Percentiles rank a stretch among this genome's conserved stretches.
Conservation (phyloP, 2,329 filamentous ascomycete species). For the Sarocladiaceae sp. region DNA sequence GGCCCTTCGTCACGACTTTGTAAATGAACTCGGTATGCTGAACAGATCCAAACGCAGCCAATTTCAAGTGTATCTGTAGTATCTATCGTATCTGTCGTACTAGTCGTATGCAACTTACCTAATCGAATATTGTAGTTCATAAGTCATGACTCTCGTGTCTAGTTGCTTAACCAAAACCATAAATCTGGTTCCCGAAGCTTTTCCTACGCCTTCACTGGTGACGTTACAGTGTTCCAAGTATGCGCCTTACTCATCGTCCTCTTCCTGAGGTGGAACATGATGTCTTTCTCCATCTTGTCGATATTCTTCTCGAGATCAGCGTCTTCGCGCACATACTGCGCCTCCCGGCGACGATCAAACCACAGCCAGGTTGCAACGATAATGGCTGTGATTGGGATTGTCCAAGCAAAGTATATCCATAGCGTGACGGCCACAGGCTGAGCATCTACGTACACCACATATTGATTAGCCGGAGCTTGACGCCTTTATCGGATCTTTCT, state of each 20-base stretch:
- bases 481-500: no score
- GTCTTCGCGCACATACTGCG: slow-evolving; percentile 44
- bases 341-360: slow-evolving; percentile 48
- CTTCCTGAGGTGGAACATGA: slow-evolving; percentile 52
- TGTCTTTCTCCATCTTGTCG: slow-evolving; percentile 51
- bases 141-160: neutral
- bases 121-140: neutral
- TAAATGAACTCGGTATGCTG: no score
- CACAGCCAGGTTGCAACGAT: slow-evolving; percentile 54
- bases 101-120: neutral
- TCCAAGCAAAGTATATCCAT: slow-evolving; percentile 62
- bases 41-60: no score
- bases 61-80: no score
- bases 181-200: neutral
- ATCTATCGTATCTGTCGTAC: neutral
- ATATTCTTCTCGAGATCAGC: slow-evolving; percentile 50
- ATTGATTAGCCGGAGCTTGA: no score
- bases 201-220: slow-evolving; percentile 19
- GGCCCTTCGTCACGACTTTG: no score
- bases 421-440: slow-evolving; percentile 45
- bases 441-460: slow-evolving; percentile 24
- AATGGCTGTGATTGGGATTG: slow-evolving; percentile 50
- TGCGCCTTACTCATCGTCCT: slow-evolving; percentile 52
- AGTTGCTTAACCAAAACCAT: neutral
- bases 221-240: slow-evolving; percentile 44